phyloP scores from a whole-genome alignment of 2,329 filamentous ascomycete genomes.

The Aspergillus ochraceoroseus region DNA sequence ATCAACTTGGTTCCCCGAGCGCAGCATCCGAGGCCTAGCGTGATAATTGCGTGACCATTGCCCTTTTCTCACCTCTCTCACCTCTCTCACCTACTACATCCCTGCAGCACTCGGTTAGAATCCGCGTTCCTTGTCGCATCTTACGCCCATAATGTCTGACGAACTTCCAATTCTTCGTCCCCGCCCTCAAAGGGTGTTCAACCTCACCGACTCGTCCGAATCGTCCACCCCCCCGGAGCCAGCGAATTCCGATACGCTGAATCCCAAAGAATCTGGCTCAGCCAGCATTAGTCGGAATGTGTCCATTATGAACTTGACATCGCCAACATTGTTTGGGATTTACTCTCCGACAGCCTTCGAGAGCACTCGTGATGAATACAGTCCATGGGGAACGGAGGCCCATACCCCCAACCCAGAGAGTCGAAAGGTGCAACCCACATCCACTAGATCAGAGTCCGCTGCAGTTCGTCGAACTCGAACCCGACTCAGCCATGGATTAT shows the following conservation, averaged over 20 bases:
- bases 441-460: slow-evolving; percentile 24
- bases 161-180: slow-evolving; percentile 60
- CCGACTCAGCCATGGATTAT: slow-evolving; percentile 36
- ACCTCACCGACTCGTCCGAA: slow-evolving; percentile 49
- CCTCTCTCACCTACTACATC: slow-evolving; percentile 4
- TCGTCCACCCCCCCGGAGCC: slow-evolving; percentile 40
- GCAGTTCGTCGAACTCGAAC: slow-evolving; percentile 34
- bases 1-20: too few relatives aligned
- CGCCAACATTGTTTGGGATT: slow-evolving; percentile 85
- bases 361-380: slow-evolving; percentile 55
- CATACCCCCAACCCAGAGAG: slow-evolving; percentile 57
- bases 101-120: background rate
- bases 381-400: slow-evolving; percentile 74
- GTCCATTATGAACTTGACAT: slow-evolving; percentile 79
- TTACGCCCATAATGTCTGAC: slow-evolving; percentile 30
- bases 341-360: slow-evolving; percentile 65
- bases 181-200: slow-evolving; percentile 66
- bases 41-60: too few relatives aligned
- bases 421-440: slow-evolving; percentile 39
- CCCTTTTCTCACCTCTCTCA: background rate
- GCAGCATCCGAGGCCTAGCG: too few relatives aligned
- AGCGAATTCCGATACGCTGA: slow-evolving; percentile 34
- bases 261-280: slow-evolving; percentile 30
- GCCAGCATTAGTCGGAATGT: slow-evolving; percentile 61
- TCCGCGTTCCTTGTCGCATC: background rate